Evolutionary conservation across 169 alveolate genomes (phyloP).

Genomic region (Plasmodium inui): DNA sequence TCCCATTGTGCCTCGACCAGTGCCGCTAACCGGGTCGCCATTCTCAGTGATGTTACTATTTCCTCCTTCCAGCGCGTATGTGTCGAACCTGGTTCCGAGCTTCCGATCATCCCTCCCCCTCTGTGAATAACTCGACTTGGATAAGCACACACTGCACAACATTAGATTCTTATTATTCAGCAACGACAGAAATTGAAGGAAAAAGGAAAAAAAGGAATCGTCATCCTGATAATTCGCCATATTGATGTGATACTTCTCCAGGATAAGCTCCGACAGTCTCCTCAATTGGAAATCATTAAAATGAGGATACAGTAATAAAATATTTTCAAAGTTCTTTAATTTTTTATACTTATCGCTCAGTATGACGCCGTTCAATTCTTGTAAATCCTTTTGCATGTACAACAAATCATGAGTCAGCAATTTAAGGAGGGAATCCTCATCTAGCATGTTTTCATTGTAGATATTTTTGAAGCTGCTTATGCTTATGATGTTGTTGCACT

Average conservation of each 20-base stretch:
- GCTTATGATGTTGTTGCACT: constrained; percentile 72
- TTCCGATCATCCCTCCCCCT: constrained; percentile 20
- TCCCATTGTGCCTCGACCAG: no score
- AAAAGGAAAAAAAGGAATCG: constrained; percentile 30
- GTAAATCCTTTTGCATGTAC: constrained; percentile 53
- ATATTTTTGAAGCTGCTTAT: constrained; percentile 73
- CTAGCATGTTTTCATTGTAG: constrained; percentile 59
- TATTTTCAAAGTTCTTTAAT: constrained; percentile 64
- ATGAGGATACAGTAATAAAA: constrained; percentile 61
- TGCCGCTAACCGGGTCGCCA: background rate
- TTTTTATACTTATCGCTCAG: constrained; percentile 72
- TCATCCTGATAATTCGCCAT: background rate
- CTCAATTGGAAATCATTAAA: constrained; percentile 72
- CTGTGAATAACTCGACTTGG: constrained; percentile 40
- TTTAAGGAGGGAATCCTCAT: constrained; percentile 59
- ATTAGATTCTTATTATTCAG: constrained; percentile 54
- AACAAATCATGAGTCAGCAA: constrained; percentile 48
- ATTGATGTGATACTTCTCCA: constrained; percentile 34
- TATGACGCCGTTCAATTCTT: constrained; percentile 53
- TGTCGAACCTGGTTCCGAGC: background rate
- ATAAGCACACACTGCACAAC: constrained; percentile 71
- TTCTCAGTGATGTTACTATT: background rate
- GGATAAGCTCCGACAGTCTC: constrained; percentile 52
- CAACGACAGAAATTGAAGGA: constrained; percentile 31
- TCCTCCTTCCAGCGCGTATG: background rate